Base-by-base conservation (phyloP, 2,329 filamentous ascomycete species). In the Didymella pinodella region DNA sequence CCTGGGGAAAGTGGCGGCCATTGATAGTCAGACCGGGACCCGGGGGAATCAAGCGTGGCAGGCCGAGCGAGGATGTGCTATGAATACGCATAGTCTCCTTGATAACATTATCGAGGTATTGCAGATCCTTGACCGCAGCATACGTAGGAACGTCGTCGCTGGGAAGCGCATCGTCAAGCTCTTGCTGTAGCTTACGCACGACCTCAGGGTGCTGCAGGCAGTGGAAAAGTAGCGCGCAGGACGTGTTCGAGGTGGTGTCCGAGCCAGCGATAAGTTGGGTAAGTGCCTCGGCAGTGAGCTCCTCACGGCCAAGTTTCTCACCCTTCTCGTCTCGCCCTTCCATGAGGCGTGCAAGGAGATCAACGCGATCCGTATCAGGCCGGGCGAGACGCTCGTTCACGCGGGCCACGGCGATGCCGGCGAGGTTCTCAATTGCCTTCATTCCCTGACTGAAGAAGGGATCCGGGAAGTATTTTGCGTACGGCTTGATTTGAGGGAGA, bases 1-100 rank as follows among this genome's bases (percentile, higher is more conserved):
- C 89, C 0, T 88, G 82, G 0, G 90, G 86, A 80, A 93, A 96
- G 72, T 86, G 85, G 67, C 88, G 85, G 5, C 87, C 89, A 18
- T 79, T 77, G 56, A 96, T 82, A 0, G 84, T 83, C 29, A 93
- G 75, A 8, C 90, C 91, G 0, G 84, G 76, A 0, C 85, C 86
- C 16, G 84, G 83, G 0, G 92, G 91, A 1, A 96, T 84, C 64
- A 88, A 80, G 2, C 93, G 88, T 0, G 93, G 92, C 0, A 97
- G 88, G 2, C 93, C 93, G 64, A 96, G 90, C 11, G 90, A 90
- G 0, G 91, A 95, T 6, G 93, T 96, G 56, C 86, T 90, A 82
- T 97, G 93, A 77, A 92, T 89, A 48, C 93, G 91, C 74, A 97
- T 88, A 0, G 91, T 90, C 79, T 97, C 93, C 75, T 89, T 88